Percentiles rank a stretch among this genome's conserved stretches.
Evolutionary conservation across 2,329 filamentous ascomycete genomes (phyloP).

Genomic region (Colletotrichum sp.): DNA sequence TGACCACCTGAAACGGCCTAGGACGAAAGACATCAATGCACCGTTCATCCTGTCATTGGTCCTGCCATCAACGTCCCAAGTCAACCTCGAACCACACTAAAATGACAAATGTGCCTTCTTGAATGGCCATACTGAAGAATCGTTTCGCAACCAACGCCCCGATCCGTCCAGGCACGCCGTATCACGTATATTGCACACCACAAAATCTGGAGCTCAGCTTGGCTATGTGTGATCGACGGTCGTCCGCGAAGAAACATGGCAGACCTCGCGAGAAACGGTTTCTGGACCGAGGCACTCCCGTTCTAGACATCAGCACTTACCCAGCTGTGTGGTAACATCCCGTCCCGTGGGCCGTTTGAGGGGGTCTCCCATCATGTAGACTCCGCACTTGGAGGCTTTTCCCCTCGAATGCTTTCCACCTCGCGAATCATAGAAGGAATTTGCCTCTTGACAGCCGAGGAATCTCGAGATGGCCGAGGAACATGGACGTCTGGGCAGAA

Average conservation of each 20-base stretch:
- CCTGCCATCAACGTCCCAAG: not conserved
- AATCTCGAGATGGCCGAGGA: not conserved
- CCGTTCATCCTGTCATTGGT: not conserved
- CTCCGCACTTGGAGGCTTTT: not conserved
- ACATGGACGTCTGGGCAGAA: not conserved
- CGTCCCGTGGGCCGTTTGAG: not conserved
- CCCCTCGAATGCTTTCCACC: not conserved
- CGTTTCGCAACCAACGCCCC: not conserved
- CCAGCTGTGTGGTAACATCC: not conserved
- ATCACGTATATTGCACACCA: not conserved
- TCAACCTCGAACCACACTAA: not conserved
- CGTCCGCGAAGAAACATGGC: not conserved
- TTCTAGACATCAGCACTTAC: not conserved
- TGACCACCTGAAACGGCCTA: not conserved
- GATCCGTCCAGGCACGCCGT: not conserved
- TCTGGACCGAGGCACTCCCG: not conserved
- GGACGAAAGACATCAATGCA: not conserved
- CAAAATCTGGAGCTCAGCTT: not conserved
- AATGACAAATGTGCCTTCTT: not conserved
- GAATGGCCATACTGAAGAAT: not conserved
- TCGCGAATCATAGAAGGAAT: not conserved
- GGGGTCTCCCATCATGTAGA: not conserved
- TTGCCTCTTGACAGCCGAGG: not conserved
- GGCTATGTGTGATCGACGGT: not conserved
- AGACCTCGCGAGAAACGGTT: not conserved